Base-by-base conservation (phyloP, 1,284 basidiomycete species). In the Cutaneotrichosporon daszewskae region DNA sequence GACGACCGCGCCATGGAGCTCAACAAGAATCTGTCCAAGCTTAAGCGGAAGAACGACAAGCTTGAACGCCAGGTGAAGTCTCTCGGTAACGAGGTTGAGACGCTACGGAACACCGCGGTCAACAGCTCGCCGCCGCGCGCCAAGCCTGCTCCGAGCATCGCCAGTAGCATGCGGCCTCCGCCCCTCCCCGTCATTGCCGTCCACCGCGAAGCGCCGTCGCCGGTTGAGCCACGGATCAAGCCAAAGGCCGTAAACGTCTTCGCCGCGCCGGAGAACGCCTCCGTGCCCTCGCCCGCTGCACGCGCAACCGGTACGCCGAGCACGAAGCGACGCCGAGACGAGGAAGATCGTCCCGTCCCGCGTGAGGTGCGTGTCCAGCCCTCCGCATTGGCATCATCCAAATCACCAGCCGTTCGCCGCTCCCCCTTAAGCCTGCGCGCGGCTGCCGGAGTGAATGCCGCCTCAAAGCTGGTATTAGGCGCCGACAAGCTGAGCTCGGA, bases 1-100 rank as follows among this genome's bases (percentile, higher is more conserved):
- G 52, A 54, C 36, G 52, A 54, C 37, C 48, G 45, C 32, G 47
- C 40, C 6, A 24, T 47, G 17, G 43, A 54, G 20, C 37, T 54
- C 28, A 47, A 43, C 36, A 45, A 43, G 26, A 43, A 54, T 37
- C 39, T 54, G 25, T 39, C 37, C 13, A 36, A 36, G 18, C 16
- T 45, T 1, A 18, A 28, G n/a, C 33, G 40, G 16, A 32, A 39
- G 6, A 40, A 24, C 0, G 42, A 42, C 26, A 54, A 54, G 37
- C 40, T 54, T 14, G 43, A 47, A 6, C 31, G 52, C 18, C 42
- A 47, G 42, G 47, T 47, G 22, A 32, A 32, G 10, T 14, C 27
- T 3, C 37, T 50, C 10, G 26, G 26, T 10, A 22, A 31, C 12
- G 47, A 54, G 14, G 7, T 50, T n/a, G 45, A 54, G 35, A 37